These are phyloP conservation scores for Tieghemostelium lacteum DNA, from an alignment of 78 protist genomes.

Conservation along the genomic window DNA sequence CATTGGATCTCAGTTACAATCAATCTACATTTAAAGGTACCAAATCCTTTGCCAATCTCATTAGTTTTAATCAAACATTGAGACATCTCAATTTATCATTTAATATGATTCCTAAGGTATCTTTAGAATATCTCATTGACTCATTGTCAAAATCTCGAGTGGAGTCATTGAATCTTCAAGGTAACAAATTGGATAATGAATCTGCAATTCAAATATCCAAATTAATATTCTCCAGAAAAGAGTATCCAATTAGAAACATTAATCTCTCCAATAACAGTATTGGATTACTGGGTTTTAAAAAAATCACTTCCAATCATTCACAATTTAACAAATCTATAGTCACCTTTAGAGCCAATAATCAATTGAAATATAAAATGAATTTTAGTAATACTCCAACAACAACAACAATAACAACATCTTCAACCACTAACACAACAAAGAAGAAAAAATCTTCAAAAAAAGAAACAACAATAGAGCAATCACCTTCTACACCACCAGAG, in stretches of 20 bases:
- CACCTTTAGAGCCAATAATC: too few relatives aligned
- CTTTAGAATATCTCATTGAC: neutral
- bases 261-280: constrained; percentile 46
- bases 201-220: neutral
- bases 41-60: constrained; percentile 4
- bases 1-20: neutral
- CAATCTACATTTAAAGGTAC: neutral
- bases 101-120: neutral
- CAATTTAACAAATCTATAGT: neutral
- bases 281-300: constrained; percentile 43
- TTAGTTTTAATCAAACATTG: neutral
- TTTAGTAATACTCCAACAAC: too few relatives aligned
- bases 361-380: too few relatives aligned
- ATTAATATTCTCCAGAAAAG: neutral
- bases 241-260: neutral
- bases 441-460: neutral
- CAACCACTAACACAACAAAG: too few relatives aligned
- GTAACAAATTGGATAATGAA: constrained; percentile 21
- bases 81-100: constrained; percentile 19
- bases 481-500: neutral
- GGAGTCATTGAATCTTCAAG: neutral
- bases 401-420: too few relatives aligned
- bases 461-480: neutral
- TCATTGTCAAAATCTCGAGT: neutral
- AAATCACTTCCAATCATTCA: neutral